phyloP scores from a whole-genome alignment of 495 filamentous ascomycete species.

The Tricharina praecox region DNA sequence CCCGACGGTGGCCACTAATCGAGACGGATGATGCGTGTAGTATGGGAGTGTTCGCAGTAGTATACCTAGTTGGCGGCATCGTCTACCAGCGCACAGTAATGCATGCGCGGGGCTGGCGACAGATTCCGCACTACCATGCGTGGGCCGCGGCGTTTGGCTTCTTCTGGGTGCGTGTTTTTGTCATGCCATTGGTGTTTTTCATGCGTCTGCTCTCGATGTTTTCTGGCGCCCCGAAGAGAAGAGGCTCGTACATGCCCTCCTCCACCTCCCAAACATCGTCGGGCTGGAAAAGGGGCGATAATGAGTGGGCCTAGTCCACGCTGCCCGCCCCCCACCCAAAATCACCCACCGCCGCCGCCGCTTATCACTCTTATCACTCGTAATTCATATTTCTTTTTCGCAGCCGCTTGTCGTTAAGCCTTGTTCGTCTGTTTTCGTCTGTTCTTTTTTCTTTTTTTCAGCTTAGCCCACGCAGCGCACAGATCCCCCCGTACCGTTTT shows the following conservation, averaged over 20 bases:
- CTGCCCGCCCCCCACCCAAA: too few relatives aligned
- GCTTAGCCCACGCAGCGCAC: too few relatives aligned
- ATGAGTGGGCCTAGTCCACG: constrained; percentile 8
- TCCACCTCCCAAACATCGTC: too few relatives aligned
- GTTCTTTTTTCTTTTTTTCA: too few relatives aligned
- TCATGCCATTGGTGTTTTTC: constrained; percentile 20
- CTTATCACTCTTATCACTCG: too few relatives aligned
- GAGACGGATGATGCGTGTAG: not conserved
- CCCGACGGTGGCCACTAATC: too few relatives aligned
- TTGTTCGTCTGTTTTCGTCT: too few relatives aligned
- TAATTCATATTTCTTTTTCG: too few relatives aligned
- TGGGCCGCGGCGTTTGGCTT: constrained; percentile 83
- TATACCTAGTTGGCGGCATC: constrained; percentile 82
- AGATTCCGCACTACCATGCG: constrained; percentile 81
- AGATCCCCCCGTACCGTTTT: too few relatives aligned
- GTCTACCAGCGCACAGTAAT: constrained; percentile 91
- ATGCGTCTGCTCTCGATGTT: constrained; percentile 1
- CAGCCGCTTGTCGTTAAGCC: too few relatives aligned
- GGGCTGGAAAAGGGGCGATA: constrained; percentile 1
- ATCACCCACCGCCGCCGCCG: too few relatives aligned
- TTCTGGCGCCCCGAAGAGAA: not conserved
- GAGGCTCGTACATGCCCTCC: too few relatives aligned
- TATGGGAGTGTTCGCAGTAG: constrained; percentile 43
- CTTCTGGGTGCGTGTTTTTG: constrained; percentile 47
- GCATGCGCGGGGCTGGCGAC: constrained; percentile 87